These are phyloP conservation scores for Lenwebbia sp. DNA, from an alignment of 345 rosid genomes.

Conservation along the genomic window DNA sequence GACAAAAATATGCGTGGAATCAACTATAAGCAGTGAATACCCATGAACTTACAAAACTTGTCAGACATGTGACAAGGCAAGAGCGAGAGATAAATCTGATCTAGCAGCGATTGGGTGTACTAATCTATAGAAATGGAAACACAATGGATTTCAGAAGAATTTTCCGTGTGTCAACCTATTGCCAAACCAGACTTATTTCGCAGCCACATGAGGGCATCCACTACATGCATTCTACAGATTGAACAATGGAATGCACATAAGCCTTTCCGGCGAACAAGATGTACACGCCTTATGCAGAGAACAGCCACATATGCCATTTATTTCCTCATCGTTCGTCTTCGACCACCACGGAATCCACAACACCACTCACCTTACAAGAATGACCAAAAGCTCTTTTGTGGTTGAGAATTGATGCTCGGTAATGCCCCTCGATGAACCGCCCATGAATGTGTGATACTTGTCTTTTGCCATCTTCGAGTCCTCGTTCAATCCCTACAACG, in stretches of 20 bases:
- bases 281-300: too few species aligned
- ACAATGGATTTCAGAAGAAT: neutral
- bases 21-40: neutral
- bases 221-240: neutral
- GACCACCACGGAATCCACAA: neutral
- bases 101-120: neutral
- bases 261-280: neutral
- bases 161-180: neutral
- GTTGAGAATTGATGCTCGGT: too few species aligned
- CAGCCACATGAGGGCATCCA: neutral
- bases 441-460: too few species aligned
- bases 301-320: too few species aligned
- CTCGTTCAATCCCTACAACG: too few species aligned
- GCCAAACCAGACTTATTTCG: neutral
- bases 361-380: neutral
- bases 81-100: neutral
- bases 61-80: neutral
- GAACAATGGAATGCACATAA: neutral
- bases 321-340: neutral
- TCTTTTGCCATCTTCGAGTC: too few species aligned
- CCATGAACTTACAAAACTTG: neutral
- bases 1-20: neutral
- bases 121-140: neutral
- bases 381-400: too few species aligned
- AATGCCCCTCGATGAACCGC: too few species aligned